Evolutionary conservation across 257 asterid species (phyloP).

Genomic region (Echium plantagineum): DNA sequence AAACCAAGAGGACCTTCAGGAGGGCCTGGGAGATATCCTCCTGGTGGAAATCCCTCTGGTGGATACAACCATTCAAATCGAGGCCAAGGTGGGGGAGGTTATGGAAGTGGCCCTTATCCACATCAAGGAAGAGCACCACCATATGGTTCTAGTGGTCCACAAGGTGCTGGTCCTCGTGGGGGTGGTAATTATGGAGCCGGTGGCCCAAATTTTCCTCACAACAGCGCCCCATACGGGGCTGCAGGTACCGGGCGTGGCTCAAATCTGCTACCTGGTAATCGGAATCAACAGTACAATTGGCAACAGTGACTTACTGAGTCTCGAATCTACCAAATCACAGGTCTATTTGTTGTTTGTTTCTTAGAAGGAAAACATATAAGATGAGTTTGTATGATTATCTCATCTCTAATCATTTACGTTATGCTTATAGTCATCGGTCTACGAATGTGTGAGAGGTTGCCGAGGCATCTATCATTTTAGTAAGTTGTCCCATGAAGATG

Average conservation of each 20-base stretch:
- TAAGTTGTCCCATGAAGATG: not conserved
- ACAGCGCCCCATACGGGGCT: constrained; percentile 50
- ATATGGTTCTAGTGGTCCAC: constrained; percentile 43
- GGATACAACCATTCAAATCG: constrained; percentile 67
- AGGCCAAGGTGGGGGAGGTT: constrained; percentile 64
- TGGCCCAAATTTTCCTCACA: constrained; percentile 74
- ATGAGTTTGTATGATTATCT: too few species aligned
- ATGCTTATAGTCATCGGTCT: not conserved
- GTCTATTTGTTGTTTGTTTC: not conserved
- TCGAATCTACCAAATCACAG: not conserved
- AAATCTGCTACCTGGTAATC: constrained; percentile 51
- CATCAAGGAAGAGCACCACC: constrained; percentile 76
- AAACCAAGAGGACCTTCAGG: constrained; percentile 72
- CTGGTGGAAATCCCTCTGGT: constrained; percentile 63
- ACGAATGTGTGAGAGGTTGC: not conserved
- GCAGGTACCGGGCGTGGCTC: constrained; percentile 84
- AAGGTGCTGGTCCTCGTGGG: constrained; percentile 61
- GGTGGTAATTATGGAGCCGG: constrained; percentile 41
- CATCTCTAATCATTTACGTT: not conserved
- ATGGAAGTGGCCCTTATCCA: constrained; percentile 60
- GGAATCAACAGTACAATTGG: constrained; percentile 82
- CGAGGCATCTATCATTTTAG: not conserved
- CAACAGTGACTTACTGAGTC: constrained; percentile 48
- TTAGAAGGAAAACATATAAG: not conserved
- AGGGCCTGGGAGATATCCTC: constrained; percentile 72